Base-by-base conservation (phyloP, 108 stramenopile genomes). In the Nitzschia sp. region DNA sequence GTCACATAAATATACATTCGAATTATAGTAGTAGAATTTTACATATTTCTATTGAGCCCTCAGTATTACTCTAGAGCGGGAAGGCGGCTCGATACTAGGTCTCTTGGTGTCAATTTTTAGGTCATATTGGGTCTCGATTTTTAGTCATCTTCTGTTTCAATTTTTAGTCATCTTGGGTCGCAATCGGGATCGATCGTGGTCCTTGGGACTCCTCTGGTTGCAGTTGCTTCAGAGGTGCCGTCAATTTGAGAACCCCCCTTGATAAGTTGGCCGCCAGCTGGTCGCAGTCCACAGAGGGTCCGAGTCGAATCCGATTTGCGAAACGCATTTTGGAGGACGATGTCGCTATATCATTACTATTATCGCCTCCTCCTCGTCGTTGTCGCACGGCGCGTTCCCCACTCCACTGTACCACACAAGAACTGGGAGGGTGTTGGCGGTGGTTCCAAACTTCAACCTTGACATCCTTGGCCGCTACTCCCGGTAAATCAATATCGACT, bases 331-430 rank as follows among this genome's bases (percentile, higher is more conserved):
- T 47, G 15, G 25, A 19, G 3, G 47, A 3, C 19, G 50, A 2
- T 2, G 23, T 15, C 5, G 52, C 17, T 28, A 5, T 16, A 32
- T 46, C 28, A 1, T 28, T 4, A 4, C 45, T 1, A 4, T 17
- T 6, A 4, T 44, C 29, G 11, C 29, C 16, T 22, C 27, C 29
- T 17, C 11, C 16, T 26, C 16, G 60, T 15, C 3, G 1, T 15
- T 35, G 33, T 27, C 68, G 45, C 3, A 15, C 31, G 1, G 25
- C 22, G 4, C 68, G 55, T 29, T 31, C 21, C 13, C 41, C 41
- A 25, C 41, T 69, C 68, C 68, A 69, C 47, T 69, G 68, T 13
- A 69, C 57, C 6, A 69, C 44, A 69, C 68, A 69, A 33, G 26
- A 8, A n/a, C 52, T 8, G n/a, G 34, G 21, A 16, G 17, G 55